These are phyloP conservation scores for Rhodotorula paludigena DNA, from an alignment of 768 basidiomycete genomes.

Conservation along the genomic window DNA sequence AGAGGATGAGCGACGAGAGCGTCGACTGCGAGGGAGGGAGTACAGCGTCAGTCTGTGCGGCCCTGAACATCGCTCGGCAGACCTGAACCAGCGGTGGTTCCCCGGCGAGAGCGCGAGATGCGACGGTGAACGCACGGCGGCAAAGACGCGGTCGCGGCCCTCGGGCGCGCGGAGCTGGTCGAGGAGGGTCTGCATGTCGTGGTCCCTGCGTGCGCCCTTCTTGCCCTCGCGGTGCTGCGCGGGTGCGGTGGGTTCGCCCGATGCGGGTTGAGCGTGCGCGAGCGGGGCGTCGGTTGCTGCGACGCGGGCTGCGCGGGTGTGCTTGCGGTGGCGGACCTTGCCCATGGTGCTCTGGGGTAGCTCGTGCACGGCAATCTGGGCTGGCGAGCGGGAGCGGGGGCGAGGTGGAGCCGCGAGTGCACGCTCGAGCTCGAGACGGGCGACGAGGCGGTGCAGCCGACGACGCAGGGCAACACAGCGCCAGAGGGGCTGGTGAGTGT, in stretches of 20 bases:
- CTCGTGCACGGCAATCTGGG: no score
- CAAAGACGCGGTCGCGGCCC: conserved; percentile 21
- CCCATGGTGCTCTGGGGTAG: conserved; percentile 10
- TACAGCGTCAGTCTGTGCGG: not conserved
- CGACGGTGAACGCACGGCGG: conserved; percentile 18
- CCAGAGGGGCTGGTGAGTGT: no score
- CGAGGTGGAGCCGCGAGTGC: not conserved
- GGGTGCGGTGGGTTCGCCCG: not conserved
- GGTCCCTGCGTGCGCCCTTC: conserved; percentile 25
- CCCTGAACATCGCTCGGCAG: no score
- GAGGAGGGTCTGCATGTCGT: conserved; percentile 25
- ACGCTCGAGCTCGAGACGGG: not conserved
- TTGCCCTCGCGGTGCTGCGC: not conserved
- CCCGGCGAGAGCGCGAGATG: no score
- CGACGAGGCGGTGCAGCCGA: not conserved
- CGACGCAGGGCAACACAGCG: no score
- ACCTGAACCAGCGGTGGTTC: no score
- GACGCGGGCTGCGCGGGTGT: conserved; percentile 30
- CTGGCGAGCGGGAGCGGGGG: not conserved
- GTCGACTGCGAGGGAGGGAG: conserved; percentile 6
- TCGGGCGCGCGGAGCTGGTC: conserved; percentile 30
- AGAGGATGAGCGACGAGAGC: conserved; percentile 16
- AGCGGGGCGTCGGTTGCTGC: conserved; percentile 12
- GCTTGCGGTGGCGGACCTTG: conserved; percentile 36
- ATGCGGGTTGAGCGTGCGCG: not conserved